Base-by-base conservation (phyloP, 192 early-diverging fungal genomes). In the Coemansia aciculifera region DNA sequence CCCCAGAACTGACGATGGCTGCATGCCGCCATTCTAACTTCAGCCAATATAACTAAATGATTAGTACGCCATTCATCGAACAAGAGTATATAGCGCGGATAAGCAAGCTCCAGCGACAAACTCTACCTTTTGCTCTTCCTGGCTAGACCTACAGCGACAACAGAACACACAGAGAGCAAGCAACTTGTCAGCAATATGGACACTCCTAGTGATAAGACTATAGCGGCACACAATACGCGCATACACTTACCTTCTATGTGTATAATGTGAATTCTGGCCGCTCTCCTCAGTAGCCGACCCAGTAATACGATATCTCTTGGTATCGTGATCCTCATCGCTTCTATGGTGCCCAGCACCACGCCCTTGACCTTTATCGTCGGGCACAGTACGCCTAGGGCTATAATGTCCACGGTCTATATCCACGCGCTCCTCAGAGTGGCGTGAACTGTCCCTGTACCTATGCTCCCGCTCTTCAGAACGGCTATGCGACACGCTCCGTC, bases 1-100 rank as follows among this genome's bases (percentile, higher is more conserved):
- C 3, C 79, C 79, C 36, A 81, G 71, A 24, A 81, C 74, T 15
- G 70, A 68, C 38, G 73, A 67, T 13, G 78, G 73, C 15, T 44
- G n/a, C 29, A 32, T 56, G 29, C 29, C 23, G 2, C 23, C 15
- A 3, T 21, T 49, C 29, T 34, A 38, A 17, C 21, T 7, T 8
- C 3, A 0, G 11, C 21, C 13, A 62, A 40, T 40, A 40, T 4
- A 46, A 9, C 21, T 59, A 11, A 3, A 34, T n/a, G 21, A 27
- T 59, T n/a, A 24, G 44, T 21, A 10, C 39, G 17, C 24, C 43
- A 8, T 12, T 4, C 43, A 40, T 13, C 36, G 13, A 10, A 40
- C 9, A 21, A 57, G 5, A 63, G 39, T 43, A 5, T 29, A 29
- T 1, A 52, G 12, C 4, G 2, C 34, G 34, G 21, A 23, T 51